Evolutionary conservation across 78 protist species (phyloP), one percentile per base, ranked within the genome.

Genomic region (Dictyostelium discoideum): DNA sequence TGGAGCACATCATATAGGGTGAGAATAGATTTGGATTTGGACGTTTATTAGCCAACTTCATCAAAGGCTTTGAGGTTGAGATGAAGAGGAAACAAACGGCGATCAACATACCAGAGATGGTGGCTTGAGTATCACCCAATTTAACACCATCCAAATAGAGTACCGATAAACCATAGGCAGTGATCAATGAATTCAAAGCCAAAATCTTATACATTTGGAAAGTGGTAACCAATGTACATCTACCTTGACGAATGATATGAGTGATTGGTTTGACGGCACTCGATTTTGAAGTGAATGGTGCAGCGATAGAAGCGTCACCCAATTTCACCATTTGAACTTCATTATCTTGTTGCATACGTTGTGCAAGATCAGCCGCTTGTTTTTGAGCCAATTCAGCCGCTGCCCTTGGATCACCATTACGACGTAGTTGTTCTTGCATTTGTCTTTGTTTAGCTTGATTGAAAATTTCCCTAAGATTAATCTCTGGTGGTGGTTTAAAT

Each of bases 231-330:
- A 99, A 96, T 32, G 99, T 98, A 65, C 99, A 96, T 32, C 99
- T 85, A 5, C 99, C 99, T 86, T 98, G 99, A 26, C 97, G 84
- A 26, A 99, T 79, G 40, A 99, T 81, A 77, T 98, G 97, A 65
- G 92, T 50, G 80, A 97, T 96, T 76, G 96, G 85, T 39, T 69
- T 54, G 39, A 84, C 85, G 2, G 77, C 76, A 86, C 85, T 20
- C n/a, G 76, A 40, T 74, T 96, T 96, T 16, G 99, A 86, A 3
- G 99, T 99, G 94, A 99, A 99, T 10, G 99, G 99, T 16, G 99
- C 81, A 5, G 99, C 99, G n/a, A 99, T 96, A 0, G 99, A 96
- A 26, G 99, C 97, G 77, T 94, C 97, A 32, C 97, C 97, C n/a
- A 94, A 26, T 67, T 93, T 87, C 7, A 93, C 96, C 93, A 97